These are phyloP conservation scores for Piper betle DNA, from an alignment of 164 flowering plant species.

Conservation along the genomic window DNA sequence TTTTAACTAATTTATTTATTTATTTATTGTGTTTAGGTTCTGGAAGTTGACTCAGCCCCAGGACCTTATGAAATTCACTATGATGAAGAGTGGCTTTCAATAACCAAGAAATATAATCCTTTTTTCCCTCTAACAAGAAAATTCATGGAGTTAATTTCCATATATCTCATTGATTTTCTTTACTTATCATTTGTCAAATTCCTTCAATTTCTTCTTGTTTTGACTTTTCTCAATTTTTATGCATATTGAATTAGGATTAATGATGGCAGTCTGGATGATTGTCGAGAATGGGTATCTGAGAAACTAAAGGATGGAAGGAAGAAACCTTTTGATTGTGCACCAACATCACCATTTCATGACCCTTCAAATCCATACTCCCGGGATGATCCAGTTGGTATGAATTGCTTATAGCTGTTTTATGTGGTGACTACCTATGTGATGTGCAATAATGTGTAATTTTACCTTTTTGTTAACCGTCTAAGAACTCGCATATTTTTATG, in stretches of 20 bases:
- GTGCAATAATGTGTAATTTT: no score
- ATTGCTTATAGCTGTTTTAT: not conserved
- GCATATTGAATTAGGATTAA: slow-evolving; percentile 23
- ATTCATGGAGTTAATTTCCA: slow-evolving; percentile 41
- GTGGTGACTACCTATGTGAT: no score
- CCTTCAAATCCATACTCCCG: slow-evolving; percentile 28
- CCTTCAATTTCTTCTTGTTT: not conserved
- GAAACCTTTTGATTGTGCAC: slow-evolving; percentile 64
- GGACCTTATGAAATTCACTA: slow-evolving; percentile 76
- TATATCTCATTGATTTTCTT: slow-evolving; percentile 3
- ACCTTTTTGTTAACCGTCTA: no score
- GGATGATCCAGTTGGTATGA: slow-evolving; percentile 29
- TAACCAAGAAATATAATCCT: slow-evolving; percentile 51
- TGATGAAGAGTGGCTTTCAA: slow-evolving; percentile 97
- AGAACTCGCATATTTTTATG: no score
- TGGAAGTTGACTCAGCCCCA: slow-evolving; percentile 70
- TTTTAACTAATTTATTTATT: not conserved
- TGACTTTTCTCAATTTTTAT: not conserved
- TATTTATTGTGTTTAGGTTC: slow-evolving; percentile 27
- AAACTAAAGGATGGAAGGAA: slow-evolving; percentile 46
- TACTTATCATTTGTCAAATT: not conserved
- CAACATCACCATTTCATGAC: slow-evolving; percentile 46
- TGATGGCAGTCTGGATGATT: slow-evolving; percentile 36
- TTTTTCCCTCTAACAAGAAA: slow-evolving; percentile 43
- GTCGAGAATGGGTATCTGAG: slow-evolving; percentile 49